These are phyloP conservation scores for Pilasporangium apinafurcum DNA, from an alignment of 352 stramenopile species.

Conservation along the genomic window DNA sequence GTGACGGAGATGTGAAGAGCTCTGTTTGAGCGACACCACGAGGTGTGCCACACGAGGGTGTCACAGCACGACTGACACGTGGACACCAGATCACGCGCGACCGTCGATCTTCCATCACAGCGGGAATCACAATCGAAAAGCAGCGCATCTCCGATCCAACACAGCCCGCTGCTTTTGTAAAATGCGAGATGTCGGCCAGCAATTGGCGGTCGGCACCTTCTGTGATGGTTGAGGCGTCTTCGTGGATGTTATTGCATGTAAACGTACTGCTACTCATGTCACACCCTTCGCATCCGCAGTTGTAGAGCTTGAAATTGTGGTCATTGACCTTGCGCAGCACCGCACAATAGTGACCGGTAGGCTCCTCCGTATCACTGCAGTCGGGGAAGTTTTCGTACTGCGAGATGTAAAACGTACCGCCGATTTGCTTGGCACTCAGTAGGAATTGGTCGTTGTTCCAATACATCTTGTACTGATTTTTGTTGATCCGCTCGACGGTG, in stretches of 20 bases:
- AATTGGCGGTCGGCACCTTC: slow-evolving; percentile 73
- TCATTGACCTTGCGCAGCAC: slow-evolving; percentile 65
- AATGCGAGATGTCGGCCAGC: slow-evolving; percentile 81
- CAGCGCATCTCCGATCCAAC: slow-evolving; percentile 79
- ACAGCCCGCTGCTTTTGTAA: slow-evolving; percentile 69
- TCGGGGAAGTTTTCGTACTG: slow-evolving; percentile 88
- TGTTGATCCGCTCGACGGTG: slow-evolving; percentile 74
- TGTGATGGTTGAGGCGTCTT: slow-evolving; percentile 23
- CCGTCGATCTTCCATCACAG: slow-evolving; percentile 75
- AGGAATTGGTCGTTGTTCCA: slow-evolving; percentile 85
- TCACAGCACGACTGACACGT: slow-evolving; percentile 57
- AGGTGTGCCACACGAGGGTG: slow-evolving; percentile 50
- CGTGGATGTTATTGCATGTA: slow-evolving; percentile 72
- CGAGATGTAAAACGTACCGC: slow-evolving; percentile 84
- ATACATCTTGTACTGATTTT: slow-evolving; percentile 86
- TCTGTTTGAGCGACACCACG: slow-evolving; percentile 38
- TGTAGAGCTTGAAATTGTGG: slow-evolving; percentile 87
- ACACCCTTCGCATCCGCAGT: slow-evolving; percentile 80
- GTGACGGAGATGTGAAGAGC: slow-evolving; percentile 69
- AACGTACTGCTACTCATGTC: slow-evolving; percentile 82
- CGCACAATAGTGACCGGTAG: slow-evolving; percentile 68
- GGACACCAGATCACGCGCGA: slow-evolving; percentile 83
- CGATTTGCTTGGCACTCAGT: slow-evolving; percentile 78
- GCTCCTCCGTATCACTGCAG: slow-evolving; percentile 32
- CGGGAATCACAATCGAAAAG: slow-evolving; percentile 71